Percentiles rank a stretch among this genome's conserved stretches.
These are phyloP conservation scores for Oenanthe javanica DNA, from an alignment of 140 eudicot genomes.

Conservation along the genomic window DNA sequence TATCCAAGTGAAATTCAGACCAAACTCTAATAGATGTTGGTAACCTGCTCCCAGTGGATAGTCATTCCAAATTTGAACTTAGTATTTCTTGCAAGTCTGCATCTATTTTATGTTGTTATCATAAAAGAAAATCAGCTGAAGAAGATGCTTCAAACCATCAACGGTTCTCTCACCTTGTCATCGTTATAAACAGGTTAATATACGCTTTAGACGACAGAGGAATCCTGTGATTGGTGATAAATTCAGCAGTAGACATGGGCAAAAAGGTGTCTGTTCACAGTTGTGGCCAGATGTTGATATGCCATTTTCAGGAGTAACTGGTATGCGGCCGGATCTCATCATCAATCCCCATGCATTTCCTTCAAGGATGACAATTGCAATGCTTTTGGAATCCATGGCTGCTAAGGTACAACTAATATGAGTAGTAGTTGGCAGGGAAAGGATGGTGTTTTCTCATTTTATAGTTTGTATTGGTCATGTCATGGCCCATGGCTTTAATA, in stretches of 20 bases:
- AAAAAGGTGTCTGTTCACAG: constrained; percentile 98
- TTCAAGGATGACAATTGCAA: constrained; percentile 96
- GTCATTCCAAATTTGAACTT: not conserved
- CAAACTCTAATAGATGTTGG: not conserved
- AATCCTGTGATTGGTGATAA: constrained; percentile 94
- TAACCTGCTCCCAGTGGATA: not conserved
- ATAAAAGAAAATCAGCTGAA: not conserved
- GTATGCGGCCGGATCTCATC: constrained; percentile 96
- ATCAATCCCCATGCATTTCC: constrained; percentile 99
- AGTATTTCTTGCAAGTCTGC: not conserved
- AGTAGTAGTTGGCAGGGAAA: not conserved
- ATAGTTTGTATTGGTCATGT: not conserved
- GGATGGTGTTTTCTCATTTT: not conserved
- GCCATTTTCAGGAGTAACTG: constrained; percentile 84
- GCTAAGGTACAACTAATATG: constrained; percentile 57
- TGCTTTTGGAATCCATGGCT: constrained; percentile 98
- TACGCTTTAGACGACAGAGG: constrained; percentile 70
- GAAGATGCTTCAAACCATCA: not conserved
- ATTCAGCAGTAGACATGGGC: constrained; percentile 97
- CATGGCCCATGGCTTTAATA: not conserved
- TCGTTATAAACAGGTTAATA: constrained; percentile 51
- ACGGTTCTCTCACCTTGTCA: not conserved
- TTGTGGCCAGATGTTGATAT: constrained; percentile 86
- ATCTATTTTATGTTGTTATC: not conserved
- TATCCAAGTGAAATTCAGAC: too few species aligned